These are phyloP conservation scores for Dendrobium catenatum DNA, from an alignment of 106 monocot species.

Conservation along the genomic window DNA sequence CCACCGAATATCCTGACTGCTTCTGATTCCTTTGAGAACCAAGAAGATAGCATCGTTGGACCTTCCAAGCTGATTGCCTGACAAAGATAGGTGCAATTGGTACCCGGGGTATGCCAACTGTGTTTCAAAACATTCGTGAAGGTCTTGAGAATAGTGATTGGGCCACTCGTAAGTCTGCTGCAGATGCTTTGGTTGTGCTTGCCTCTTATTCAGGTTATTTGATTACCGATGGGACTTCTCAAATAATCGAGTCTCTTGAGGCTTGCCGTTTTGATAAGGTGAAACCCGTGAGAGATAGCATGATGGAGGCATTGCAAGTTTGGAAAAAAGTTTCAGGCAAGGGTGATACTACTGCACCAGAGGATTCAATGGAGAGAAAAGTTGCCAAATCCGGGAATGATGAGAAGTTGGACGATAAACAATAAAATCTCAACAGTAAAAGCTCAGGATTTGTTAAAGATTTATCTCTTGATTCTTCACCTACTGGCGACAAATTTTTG, in stretches of 20 bases:
- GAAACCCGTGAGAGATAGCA: conserved; percentile 93
- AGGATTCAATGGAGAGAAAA: conserved; percentile 44
- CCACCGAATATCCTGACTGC: no score
- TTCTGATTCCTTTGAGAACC: no score
- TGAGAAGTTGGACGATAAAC: conserved; percentile 33
- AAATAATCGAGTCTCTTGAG: conserved; percentile 66
- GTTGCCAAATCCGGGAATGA: conserved; percentile 22
- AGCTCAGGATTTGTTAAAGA: conserved; percentile 35
- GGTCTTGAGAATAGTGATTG: conserved; percentile 90
- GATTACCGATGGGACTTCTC: conserved; percentile 53
- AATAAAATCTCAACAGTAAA: conserved; percentile 23
- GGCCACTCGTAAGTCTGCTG: conserved; percentile 86
- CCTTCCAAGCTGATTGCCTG: not conserved
- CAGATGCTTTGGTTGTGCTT: conserved; percentile 66
- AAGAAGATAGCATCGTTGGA: no score
- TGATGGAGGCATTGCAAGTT: conserved; percentile 55
- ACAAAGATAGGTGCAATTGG: conserved; percentile 76
- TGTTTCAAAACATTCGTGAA: conserved; percentile 73
- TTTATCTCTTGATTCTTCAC: conserved; percentile 41
- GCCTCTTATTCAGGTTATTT: conserved; percentile 66
- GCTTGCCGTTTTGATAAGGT: conserved; percentile 98
- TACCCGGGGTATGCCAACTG: conserved; percentile 55
- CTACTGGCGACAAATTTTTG: conserved; percentile 23
- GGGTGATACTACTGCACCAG: conserved; percentile 28
- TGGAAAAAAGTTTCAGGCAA: conserved; percentile 74